Conservation (phyloP, 345 rosid genomes). For the Eucalyptus sideroxylon region DNA sequence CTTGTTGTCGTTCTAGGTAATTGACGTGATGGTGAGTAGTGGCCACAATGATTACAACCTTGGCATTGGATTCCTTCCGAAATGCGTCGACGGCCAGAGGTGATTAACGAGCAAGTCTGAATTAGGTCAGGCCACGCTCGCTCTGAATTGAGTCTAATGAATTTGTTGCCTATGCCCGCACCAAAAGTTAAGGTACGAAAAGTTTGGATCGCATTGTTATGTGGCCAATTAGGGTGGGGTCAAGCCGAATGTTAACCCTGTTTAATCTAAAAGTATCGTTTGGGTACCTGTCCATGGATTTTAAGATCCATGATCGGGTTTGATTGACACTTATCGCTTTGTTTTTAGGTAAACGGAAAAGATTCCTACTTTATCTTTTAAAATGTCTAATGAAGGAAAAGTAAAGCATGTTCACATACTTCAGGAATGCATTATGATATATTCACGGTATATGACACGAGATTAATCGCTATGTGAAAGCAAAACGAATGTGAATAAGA, state of each 20-base stretch:
- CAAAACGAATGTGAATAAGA: not conserved
- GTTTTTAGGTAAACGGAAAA: not conserved
- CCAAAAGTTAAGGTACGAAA: not conserved
- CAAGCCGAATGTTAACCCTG: not conserved
- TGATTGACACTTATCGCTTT: not conserved
- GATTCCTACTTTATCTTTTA: rapidly evolving
- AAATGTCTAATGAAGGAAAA: not conserved
- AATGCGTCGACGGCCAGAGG: not conserved
- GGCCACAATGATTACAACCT: not conserved
- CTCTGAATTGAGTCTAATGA: not conserved
- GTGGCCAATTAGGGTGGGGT: too few species aligned
- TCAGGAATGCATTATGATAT: rapidly evolving
- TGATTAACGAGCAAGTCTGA: not conserved
- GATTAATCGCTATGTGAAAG: not conserved
- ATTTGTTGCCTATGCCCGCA: not conserved
- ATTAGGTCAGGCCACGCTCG: not conserved
- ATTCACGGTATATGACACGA: rapidly evolving
- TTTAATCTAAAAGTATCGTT: not conserved
- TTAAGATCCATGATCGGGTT: not conserved
- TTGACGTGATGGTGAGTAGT: not conserved
- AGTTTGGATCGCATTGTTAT: not conserved
- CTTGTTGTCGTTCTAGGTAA: not conserved
- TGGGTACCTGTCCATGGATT: not conserved
- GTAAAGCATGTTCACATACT: not conserved
- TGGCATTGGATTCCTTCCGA: not conserved